Percentiles rank a stretch among this genome's conserved stretches.
Conservation (phyloP, 306 rosid genomes). For the Dalbergia cultrata region DNA sequence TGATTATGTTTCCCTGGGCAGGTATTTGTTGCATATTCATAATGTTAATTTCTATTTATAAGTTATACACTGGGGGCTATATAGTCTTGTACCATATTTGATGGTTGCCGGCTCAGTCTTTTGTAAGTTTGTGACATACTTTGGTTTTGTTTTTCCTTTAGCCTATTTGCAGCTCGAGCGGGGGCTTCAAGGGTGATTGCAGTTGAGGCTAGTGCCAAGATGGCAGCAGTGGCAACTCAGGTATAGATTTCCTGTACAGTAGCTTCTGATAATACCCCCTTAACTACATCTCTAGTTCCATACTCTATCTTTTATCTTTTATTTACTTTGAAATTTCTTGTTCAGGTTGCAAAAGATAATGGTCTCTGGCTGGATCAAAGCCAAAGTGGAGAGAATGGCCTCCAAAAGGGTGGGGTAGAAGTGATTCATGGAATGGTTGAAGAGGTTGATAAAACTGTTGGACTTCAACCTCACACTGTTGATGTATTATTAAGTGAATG, state of each 20-base stretch:
- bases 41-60: neutral
- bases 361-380: conserved; percentile 59
- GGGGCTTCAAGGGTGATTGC: conserved; percentile 93
- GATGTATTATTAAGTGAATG: conserved; percentile 93
- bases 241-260: conserved; percentile 48
- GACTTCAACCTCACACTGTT: conserved; percentile 80
- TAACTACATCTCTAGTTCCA: conserved; percentile 36
- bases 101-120: neutral
- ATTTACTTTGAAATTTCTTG: conserved; percentile 27
- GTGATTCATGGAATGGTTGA: conserved; percentile 86
- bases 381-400: conserved; percentile 50
- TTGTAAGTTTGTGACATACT: conserved; percentile 27
- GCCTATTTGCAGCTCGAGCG: conserved; percentile 89
- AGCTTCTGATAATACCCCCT: conserved; percentile 15
- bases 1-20: neutral
- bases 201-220: conserved; percentile 92
- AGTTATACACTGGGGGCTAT: neutral
- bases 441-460: conserved; percentile 70
- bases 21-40: conserved; percentile 23
- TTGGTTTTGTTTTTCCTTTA: conserved; percentile 41
- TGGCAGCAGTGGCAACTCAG: conserved; percentile 91
- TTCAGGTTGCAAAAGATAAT: conserved; percentile 82
- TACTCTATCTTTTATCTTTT: neutral
- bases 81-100: conserved; percentile 1
- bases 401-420: conserved; percentile 67